These are phyloP conservation scores for Chalara sp. DNA, from an alignment of 2,329 filamentous ascomycete genomes.

Conservation along the genomic window DNA sequence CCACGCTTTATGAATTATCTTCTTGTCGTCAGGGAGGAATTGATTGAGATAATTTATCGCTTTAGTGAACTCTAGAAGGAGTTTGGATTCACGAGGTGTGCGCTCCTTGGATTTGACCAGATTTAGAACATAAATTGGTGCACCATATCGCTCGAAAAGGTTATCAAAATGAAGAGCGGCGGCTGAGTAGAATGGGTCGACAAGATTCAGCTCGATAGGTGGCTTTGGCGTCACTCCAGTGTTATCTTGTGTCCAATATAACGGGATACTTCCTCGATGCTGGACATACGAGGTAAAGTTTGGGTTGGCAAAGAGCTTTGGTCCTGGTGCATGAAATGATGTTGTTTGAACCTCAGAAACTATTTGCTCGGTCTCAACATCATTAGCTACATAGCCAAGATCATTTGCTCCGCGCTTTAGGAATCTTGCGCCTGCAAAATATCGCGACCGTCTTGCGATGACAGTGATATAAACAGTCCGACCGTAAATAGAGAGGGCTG, in stretches of 20 bases:
- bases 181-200: slow-evolving; percentile 91
- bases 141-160: slow-evolving; percentile 86
- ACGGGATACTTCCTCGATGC: slow-evolving; percentile 90
- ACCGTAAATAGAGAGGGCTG: slow-evolving; percentile 79
- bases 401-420: slow-evolving; percentile 94
- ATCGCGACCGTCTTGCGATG: slow-evolving; percentile 84
- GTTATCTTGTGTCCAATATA: slow-evolving; percentile 96
- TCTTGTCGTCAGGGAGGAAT: slow-evolving; percentile 75
- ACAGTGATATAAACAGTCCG: slow-evolving; percentile 86
- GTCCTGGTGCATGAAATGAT: slow-evolving; percentile 88
- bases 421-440: slow-evolving; percentile 91
- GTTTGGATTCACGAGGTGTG: slow-evolving; percentile 83
- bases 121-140: slow-evolving; percentile 86
- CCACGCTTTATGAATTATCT: slow-evolving; percentile 91
- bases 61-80: slow-evolving; percentile 79
- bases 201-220: slow-evolving; percentile 89
- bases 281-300: slow-evolving; percentile 96
- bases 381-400: slow-evolving; percentile 91
- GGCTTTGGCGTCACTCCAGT: slow-evolving; percentile 94
- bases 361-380: slow-evolving; percentile 98
- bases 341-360: slow-evolving; percentile 92
- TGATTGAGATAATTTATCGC: slow-evolving; percentile 92
- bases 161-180: slow-evolving; percentile 94
- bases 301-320: slow-evolving; percentile 77
- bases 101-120: slow-evolving; percentile 85